Conservation (phyloP, 257 asterid species). For the Handroanthus guayacan region DNA sequence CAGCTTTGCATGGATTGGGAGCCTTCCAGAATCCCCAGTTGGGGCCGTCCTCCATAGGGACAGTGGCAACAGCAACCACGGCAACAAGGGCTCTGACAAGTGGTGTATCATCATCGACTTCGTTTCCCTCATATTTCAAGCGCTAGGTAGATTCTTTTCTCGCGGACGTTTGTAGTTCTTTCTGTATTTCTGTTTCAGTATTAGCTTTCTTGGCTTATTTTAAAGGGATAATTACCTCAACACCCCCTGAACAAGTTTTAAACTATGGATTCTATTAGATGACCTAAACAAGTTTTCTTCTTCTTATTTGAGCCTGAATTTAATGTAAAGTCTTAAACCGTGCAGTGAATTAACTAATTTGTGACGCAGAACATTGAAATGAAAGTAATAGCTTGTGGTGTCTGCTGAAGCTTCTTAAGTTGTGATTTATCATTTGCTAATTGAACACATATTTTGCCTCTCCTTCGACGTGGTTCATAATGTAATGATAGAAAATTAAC, state of each 20-base stretch:
- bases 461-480: neutral
- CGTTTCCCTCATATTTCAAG: slow-evolving; percentile 48
- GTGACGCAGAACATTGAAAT: neutral
- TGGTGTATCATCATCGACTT: slow-evolving; percentile 38
- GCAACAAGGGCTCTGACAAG: slow-evolving; percentile 47
- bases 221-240: too few species aligned
- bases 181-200: neutral
- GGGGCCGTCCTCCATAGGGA: slow-evolving; percentile 50
- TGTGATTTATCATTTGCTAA: too few species aligned
- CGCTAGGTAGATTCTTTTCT: slow-evolving; percentile 51
- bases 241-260: too few species aligned
- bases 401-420: neutral
- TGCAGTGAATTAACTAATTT: neutral
- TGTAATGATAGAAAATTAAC: neutral
- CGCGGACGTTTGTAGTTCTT: neutral
- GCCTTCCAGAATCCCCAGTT: slow-evolving; percentile 49
- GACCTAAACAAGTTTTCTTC: neutral
- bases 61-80: slow-evolving; percentile 43
- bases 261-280: neutral
- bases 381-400: neutral
- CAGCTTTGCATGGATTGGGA: slow-evolving; percentile 63
- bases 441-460: neutral
- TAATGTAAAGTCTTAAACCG: too few species aligned
- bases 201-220: neutral
- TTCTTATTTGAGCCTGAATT: neutral